Conservation (phyloP, 2,329 filamentous ascomycete species). For the Fusarium sp. region DNA sequence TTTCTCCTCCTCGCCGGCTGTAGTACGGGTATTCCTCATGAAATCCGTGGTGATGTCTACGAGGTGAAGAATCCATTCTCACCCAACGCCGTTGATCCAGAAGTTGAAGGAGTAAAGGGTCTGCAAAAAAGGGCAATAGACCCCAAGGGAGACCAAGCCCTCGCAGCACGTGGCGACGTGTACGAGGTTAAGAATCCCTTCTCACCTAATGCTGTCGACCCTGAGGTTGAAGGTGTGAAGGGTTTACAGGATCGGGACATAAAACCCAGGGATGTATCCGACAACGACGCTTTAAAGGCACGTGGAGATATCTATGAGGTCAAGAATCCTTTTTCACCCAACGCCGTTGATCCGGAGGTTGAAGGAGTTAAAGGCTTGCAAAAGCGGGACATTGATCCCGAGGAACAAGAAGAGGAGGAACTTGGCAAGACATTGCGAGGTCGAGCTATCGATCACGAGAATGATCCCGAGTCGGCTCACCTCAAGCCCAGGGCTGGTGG, state of each 20-base stretch:
- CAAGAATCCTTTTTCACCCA: background rate
- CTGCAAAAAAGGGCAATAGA: background rate
- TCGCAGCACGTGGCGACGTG: background rate
- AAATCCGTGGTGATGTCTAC: constrained; percentile 5
- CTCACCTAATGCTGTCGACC: background rate
- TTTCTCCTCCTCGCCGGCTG: constrained; percentile 29
- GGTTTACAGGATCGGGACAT: background rate
- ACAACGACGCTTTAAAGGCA: background rate
- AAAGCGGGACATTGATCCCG: background rate
- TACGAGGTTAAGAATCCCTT: background rate
- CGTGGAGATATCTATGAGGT: constrained; percentile 1
- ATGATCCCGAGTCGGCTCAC: constrained; percentile 9
- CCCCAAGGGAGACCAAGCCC: background rate
- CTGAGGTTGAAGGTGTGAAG: constrained; percentile 7
- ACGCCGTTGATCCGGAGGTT: constrained; percentile 7
- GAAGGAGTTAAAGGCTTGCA: background rate
- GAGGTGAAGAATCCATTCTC: constrained; percentile 3
- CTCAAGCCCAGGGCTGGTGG: constrained; percentile 8
- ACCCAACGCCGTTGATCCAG: background rate
- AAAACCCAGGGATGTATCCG: background rate
- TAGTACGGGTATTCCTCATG: constrained; percentile 27
- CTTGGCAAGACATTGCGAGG: background rate
- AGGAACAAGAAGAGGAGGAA: constrained; percentile 5
- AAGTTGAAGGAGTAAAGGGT: background rate
- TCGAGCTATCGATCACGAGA: constrained; percentile 1